Percentiles rank a stretch among this genome's conserved stretches.
phyloP scores from a whole-genome alignment of 768 basidiomycete species.

The Russula sp. region DNA sequence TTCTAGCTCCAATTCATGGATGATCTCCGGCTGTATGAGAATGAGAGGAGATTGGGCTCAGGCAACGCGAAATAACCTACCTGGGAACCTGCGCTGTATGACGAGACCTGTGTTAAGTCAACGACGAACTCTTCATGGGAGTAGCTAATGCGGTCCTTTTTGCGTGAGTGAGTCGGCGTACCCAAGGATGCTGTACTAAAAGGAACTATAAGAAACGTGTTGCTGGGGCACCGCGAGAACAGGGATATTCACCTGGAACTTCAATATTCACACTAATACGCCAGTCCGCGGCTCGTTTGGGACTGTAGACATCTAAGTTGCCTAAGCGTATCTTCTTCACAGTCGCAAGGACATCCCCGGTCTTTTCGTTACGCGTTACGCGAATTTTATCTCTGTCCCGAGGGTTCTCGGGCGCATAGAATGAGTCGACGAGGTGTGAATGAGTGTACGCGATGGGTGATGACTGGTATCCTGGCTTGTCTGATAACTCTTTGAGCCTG shows the following conservation, averaged over 20 bases:
- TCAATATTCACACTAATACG: conserved; percentile 91
- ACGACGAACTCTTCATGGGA: conserved; percentile 89
- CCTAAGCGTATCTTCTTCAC: conserved; percentile 81
- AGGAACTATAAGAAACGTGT: not conserved
- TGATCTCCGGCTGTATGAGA: conserved; percentile 48
- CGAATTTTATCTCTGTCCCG: conserved; percentile 60
- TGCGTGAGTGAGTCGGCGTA: conserved; percentile 54
- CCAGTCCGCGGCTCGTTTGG: conserved; percentile 85
- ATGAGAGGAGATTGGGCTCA: conserved; percentile 6
- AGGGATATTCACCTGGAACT: conserved; percentile 62
- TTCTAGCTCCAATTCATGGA: conserved; percentile 92
- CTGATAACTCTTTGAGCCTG: conserved; percentile 58
- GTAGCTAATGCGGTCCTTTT: conserved; percentile 92
- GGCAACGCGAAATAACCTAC: conserved; percentile 41
- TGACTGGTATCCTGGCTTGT: conserved; percentile 49
- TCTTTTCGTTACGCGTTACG: conserved; percentile 80
- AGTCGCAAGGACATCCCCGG: conserved; percentile 59
- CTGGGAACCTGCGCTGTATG: conserved; percentile 46
- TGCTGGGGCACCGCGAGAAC: not conserved
- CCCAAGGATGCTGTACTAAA: conserved; percentile 69
- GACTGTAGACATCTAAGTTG: conserved; percentile 83
- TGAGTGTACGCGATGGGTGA: conserved; percentile 73
- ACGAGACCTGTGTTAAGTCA: conserved; percentile 90
- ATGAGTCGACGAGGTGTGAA: conserved; percentile 73
- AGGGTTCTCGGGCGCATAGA: conserved; percentile 51